These are phyloP conservation scores for Tolypocladium ovalisporum DNA, from an alignment of 2,329 filamentous ascomycete species.

Conservation along the genomic window DNA sequence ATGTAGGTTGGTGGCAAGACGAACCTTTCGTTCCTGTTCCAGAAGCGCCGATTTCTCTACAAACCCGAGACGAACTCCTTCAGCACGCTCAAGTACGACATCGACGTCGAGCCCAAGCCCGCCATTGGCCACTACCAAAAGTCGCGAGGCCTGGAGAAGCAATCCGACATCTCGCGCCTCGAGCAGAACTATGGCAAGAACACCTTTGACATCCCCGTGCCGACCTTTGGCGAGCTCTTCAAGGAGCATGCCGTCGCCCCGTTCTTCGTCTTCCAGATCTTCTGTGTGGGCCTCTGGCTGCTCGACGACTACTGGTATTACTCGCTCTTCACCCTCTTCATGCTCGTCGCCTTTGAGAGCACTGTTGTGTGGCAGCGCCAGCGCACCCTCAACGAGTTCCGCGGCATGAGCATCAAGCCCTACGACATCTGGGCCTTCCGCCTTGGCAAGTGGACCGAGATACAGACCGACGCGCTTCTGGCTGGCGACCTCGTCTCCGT, in stretches of 20 bases:
- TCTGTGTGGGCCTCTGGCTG: constrained; percentile 98
- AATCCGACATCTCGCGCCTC: constrained; percentile 66
- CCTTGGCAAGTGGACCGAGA: constrained; percentile 76
- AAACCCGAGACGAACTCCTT: constrained; percentile 63
- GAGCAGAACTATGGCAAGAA: constrained; percentile 93
- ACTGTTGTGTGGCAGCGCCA: constrained; percentile 99
- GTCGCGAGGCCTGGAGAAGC: constrained; percentile 61
- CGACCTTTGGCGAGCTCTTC: constrained; percentile 90
- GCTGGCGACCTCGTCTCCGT: constrained; percentile 92
- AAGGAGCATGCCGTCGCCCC: constrained; percentile 97
- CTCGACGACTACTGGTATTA: constrained; percentile 99
- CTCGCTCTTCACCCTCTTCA: constrained; percentile 95
- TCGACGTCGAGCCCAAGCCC: constrained; percentile 81
- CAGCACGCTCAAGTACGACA: constrained; percentile 67
- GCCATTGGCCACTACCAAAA: constrained; percentile 67
- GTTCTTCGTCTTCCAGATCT: constrained; percentile 98
- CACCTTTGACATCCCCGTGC: constrained; percentile 94
- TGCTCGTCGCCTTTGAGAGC: constrained; percentile 95
- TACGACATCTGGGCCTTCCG: constrained; percentile 91
- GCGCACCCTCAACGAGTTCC: constrained; percentile 89
- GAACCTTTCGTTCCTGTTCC: constrained; percentile 84
- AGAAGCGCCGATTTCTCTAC: constrained; percentile 94
- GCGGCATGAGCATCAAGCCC: constrained; percentile 98
- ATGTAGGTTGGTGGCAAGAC: constrained; percentile 57
- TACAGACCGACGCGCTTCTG: constrained; percentile 81